phyloP scores from a whole-genome alignment of 2,329 filamentous ascomycete genomes.

The Orbilia quercus region DNA sequence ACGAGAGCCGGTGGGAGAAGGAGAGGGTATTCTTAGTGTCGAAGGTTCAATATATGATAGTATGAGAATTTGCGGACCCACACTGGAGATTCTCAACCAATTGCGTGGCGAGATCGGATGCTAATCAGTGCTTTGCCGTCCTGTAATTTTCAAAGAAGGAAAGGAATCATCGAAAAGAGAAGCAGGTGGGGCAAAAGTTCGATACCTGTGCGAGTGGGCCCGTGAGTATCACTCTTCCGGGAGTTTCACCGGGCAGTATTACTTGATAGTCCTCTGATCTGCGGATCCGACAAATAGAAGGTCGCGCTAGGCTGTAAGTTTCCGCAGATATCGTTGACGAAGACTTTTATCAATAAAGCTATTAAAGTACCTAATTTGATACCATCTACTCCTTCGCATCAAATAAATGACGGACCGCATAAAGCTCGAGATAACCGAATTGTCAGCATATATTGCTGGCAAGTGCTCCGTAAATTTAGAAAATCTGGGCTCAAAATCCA shows the following conservation, averaged over 20 bases:
- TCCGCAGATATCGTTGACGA: too few species aligned
- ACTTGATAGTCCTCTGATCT: too few species aligned
- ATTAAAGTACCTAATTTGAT: too few species aligned
- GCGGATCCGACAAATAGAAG: too few species aligned
- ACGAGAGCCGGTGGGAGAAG: too few species aligned
- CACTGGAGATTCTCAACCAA: conserved; percentile 38
- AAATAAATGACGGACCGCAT: too few species aligned
- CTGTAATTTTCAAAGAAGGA: conserved; percentile 10
- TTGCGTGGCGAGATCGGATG: conserved; percentile 32
- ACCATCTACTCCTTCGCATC: too few species aligned
- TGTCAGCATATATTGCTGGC: neutral
- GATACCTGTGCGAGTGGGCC: conserved; percentile 15
- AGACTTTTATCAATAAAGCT: too few species aligned
- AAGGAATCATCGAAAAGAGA: neutral
- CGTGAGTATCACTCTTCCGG: conserved; percentile 2
- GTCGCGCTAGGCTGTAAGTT: too few species aligned
- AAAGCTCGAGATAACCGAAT: too few species aligned
- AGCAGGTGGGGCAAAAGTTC: conserved; percentile 8
- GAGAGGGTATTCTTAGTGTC: conserved; percentile 27
- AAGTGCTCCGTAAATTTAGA: conserved; percentile 8
- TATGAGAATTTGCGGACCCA: conserved; percentile 37
- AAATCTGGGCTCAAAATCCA: neutral
- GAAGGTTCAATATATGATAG: conserved; percentile 37
- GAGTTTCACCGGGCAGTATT: neutral
- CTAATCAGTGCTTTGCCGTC: conserved; percentile 32